Percentiles rank a stretch among this genome's conserved stretches.
These are phyloP conservation scores for Colletotrichum liriopes DNA, from an alignment of 2,329 filamentous ascomycete genomes.

Conservation along the genomic window DNA sequence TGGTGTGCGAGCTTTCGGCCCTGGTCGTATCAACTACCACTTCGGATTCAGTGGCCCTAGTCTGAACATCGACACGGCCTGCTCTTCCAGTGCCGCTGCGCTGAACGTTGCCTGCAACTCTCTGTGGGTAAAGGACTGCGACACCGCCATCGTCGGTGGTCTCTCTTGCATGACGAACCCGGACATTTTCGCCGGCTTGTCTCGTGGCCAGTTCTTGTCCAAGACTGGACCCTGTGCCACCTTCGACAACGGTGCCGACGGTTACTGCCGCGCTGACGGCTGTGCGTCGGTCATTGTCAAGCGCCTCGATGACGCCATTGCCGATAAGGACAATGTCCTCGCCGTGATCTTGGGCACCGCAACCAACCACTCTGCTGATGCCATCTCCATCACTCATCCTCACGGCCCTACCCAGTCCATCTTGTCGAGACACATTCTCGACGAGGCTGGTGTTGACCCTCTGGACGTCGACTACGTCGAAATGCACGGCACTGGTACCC, in stretches of 20 bases:
- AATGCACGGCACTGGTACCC: conserved; percentile 91
- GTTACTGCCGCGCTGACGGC: conserved; percentile 86
- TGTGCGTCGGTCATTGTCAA: conserved; percentile 84
- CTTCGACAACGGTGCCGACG: conserved; percentile 85
- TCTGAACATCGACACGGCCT: conserved; percentile 82
- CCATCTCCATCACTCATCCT: conserved; percentile 87
- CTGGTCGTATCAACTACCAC: conserved; percentile 81
- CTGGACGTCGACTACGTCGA: conserved; percentile 87
- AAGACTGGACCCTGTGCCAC: conserved; percentile 85
- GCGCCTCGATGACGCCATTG: conserved; percentile 82
- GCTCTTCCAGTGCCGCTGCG: conserved; percentile 81
- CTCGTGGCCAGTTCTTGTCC: conserved; percentile 83
- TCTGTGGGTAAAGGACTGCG: conserved; percentile 82
- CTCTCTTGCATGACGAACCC: conserved; percentile 85
- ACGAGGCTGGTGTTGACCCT: conserved; percentile 81
- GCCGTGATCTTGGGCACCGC: conserved; percentile 81
- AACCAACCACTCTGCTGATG: conserved; percentile 87
- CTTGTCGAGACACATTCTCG: conserved; percentile 79
- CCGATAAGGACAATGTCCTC: conserved; percentile 83
- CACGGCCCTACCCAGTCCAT: conserved; percentile 83
- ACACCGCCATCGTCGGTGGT: conserved; percentile 86
- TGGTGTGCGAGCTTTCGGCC: conserved; percentile 65
- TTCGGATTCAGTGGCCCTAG: conserved; percentile 84
- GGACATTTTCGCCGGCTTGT: conserved; percentile 83
- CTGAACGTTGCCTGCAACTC: conserved; percentile 80